Conservation (phyloP, 495 filamentous ascomycete genomes). For the Neurospora sp. region DNA sequence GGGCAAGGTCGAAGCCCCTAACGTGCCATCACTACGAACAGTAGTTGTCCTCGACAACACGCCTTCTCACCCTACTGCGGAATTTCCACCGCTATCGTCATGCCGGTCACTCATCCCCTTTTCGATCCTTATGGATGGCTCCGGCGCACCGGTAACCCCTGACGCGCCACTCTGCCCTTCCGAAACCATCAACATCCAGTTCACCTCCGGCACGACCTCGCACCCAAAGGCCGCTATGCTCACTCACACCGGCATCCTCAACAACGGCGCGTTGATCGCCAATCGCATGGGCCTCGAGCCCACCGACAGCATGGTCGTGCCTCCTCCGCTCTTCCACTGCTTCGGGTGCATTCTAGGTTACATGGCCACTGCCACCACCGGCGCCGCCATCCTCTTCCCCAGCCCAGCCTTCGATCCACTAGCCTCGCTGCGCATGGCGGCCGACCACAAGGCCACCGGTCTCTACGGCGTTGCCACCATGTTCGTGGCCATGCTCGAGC, state of each 20-base stretch:
- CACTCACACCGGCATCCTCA: slow-evolving; percentile 73
- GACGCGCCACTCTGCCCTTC: slow-evolving; percentile 44
- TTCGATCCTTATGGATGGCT: slow-evolving; percentile 35
- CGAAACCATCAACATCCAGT: slow-evolving; percentile 91
- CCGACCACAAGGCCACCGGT: slow-evolving; percentile 69
- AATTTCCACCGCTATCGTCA: slow-evolving; percentile 17
- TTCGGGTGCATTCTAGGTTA: slow-evolving; percentile 88
- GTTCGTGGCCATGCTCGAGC: slow-evolving; percentile 80
- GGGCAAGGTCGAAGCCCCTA: slow-evolving; percentile 47
- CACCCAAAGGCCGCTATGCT: slow-evolving; percentile 88
- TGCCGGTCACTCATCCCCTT: slow-evolving; percentile 40
- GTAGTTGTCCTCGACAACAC: slow-evolving; percentile 81
- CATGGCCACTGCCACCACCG: slow-evolving; percentile 89
- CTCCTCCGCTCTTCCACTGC: slow-evolving; percentile 86
- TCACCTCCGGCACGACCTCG: slow-evolving; percentile 88
- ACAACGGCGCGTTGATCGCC: slow-evolving; percentile 78
- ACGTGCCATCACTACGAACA: slow-evolving; percentile 57
- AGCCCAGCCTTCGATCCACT: slow-evolving; percentile 76
- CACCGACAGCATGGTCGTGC: slow-evolving; percentile 68
- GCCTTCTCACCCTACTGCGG: slow-evolving; percentile 28
- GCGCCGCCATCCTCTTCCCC: slow-evolving; percentile 75
- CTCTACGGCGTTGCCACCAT: slow-evolving; percentile 94
- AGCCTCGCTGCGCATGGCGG: slow-evolving; percentile 58
- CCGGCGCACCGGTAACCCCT: slow-evolving; percentile 29
- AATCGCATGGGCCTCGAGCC: slow-evolving; percentile 69